A percentile compares a stretch with the other conserved stretches of the same genome.
These are phyloP conservation scores for Farysia itapuensis DNA, from an alignment of 1,284 basidiomycete genomes.

Conservation along the genomic window DNA sequence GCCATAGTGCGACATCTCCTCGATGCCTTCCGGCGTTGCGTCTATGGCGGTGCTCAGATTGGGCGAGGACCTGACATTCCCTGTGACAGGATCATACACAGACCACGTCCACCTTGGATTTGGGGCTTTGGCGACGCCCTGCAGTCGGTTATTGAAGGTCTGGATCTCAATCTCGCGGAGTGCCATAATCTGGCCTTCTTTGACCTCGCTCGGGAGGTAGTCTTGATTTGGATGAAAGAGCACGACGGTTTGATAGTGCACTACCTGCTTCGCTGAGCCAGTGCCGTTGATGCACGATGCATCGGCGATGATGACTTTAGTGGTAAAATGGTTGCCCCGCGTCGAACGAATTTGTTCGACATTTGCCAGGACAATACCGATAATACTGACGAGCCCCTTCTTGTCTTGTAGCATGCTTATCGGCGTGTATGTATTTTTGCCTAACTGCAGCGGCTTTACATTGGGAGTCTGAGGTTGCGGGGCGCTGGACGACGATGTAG, in stretches of 20 bases:
- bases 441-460: slow-evolving; percentile 33
- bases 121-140: slow-evolving; percentile 28
- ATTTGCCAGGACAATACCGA: slow-evolving; percentile 33
- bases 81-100: slow-evolving; percentile 25
- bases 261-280: slow-evolving; percentile 28
- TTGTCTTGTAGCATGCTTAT: slow-evolving; percentile 29
- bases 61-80: slow-evolving; percentile 21
- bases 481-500: slow-evolving; percentile 5
- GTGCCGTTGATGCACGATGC: slow-evolving; percentile 26
- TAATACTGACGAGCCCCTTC: slow-evolving; percentile 28
- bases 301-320: slow-evolving; percentile 34
- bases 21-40: slow-evolving; percentile 15
- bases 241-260: slow-evolving; percentile 27
- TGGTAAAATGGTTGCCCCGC: slow-evolving; percentile 24
- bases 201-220: slow-evolving; percentile 16
- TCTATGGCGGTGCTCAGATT: slow-evolving; percentile 18
- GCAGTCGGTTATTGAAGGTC: slow-evolving; percentile 25
- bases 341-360: slow-evolving; percentile 29
- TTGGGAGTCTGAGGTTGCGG: slow-evolving; percentile 20
- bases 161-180: slow-evolving; percentile 29
- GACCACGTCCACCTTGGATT: slow-evolving; percentile 27
- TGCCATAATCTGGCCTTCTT: slow-evolving; percentile 23
- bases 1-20: slow-evolving; percentile 36
- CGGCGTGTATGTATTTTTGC: slow-evolving; percentile 40
- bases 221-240: slow-evolving; percentile 22